These are phyloP conservation scores for Triadica sebifera DNA, from an alignment of 345 rosid genomes.

Conservation along the genomic window DNA sequence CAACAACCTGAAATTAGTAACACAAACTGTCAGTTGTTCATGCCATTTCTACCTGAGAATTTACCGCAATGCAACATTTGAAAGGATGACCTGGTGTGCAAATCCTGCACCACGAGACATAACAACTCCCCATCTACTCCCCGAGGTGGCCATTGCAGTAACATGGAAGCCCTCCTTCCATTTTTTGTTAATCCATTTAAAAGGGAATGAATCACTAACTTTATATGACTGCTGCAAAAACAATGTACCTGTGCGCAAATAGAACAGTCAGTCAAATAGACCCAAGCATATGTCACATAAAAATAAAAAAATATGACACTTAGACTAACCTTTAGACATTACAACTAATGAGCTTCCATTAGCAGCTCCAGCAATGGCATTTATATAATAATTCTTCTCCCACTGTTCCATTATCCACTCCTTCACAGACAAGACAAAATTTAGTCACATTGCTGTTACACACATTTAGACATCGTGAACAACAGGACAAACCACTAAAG, in stretches of 20 bases:
- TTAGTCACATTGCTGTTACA: not conserved
- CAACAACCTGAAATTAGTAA: slow-evolving; percentile 63
- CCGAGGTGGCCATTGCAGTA: slow-evolving; percentile 90
- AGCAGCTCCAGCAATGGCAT: slow-evolving; percentile 85
- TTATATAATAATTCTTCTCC: slow-evolving; percentile 95
- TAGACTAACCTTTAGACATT: slow-evolving; percentile 86
- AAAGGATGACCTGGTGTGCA: slow-evolving; percentile 62
- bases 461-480: not conserved
- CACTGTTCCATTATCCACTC: slow-evolving; percentile 99
- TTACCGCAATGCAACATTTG: not conserved
- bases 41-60: not conserved
- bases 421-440: slow-evolving; percentile 31
- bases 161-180: slow-evolving; percentile 97
- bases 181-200: slow-evolving; percentile 92
- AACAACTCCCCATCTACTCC: slow-evolving; percentile 88
- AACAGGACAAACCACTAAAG: not conserved
- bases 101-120: slow-evolving; percentile 93
- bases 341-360: slow-evolving; percentile 94
- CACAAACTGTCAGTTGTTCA: not conserved
- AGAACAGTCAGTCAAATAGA: not conserved
- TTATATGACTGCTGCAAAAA: slow-evolving; percentile 93
- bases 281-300: not conserved
- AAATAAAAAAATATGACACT: not conserved
- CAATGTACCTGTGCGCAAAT: slow-evolving; percentile 53
- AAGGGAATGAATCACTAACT: slow-evolving; percentile 91